Percentiles rank a stretch among this genome's conserved stretches.
Evolutionary conservation across 805 yeast genomes (phyloP).

Genomic region (Brettanomyces naardenensis): DNA sequence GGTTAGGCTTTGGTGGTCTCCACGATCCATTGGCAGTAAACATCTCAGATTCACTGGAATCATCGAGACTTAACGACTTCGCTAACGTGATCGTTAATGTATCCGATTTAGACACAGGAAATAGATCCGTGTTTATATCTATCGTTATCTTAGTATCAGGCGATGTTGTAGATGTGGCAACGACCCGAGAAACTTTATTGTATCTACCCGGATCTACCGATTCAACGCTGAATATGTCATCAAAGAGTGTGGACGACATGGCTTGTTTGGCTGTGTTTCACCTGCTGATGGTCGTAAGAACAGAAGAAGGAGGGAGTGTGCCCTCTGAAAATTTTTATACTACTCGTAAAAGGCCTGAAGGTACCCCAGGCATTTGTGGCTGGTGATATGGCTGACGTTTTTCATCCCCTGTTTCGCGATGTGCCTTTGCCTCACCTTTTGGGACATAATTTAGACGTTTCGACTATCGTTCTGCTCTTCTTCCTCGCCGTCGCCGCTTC

Average conservation of each 20-base stretch:
- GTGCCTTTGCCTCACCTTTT: no score
- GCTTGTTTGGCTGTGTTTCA: no score
- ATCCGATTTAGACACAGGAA: slow-evolving; percentile 73
- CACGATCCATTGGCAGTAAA: slow-evolving; percentile 47
- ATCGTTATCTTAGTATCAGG: slow-evolving; percentile 74
- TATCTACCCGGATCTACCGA: slow-evolving; percentile 84
- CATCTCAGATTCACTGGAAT: slow-evolving; percentile 27
- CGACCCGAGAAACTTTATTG: slow-evolving; percentile 84
- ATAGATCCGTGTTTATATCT: slow-evolving; percentile 86
- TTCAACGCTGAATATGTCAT: slow-evolving; percentile 82
- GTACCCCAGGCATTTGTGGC: no score
- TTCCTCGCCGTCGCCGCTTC: no score
- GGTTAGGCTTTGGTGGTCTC: slow-evolving; percentile 81
- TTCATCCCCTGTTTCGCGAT: no score
- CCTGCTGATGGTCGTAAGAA: slow-evolving; percentile 4
- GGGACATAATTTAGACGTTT: no score
- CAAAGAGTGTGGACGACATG: slow-evolving; percentile 77
- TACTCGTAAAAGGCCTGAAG: no score
- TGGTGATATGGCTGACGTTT: no score
- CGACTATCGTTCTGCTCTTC: no score
- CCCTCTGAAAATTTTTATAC: no score
- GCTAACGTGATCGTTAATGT: slow-evolving; percentile 83
- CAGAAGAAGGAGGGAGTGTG: no score
- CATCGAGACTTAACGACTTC: slow-evolving; percentile 55
- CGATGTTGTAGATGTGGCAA: slow-evolving; percentile 79